Base-by-base conservation (phyloP, 177 flowering plant genomes). In the Vitis hybrid region DNA sequence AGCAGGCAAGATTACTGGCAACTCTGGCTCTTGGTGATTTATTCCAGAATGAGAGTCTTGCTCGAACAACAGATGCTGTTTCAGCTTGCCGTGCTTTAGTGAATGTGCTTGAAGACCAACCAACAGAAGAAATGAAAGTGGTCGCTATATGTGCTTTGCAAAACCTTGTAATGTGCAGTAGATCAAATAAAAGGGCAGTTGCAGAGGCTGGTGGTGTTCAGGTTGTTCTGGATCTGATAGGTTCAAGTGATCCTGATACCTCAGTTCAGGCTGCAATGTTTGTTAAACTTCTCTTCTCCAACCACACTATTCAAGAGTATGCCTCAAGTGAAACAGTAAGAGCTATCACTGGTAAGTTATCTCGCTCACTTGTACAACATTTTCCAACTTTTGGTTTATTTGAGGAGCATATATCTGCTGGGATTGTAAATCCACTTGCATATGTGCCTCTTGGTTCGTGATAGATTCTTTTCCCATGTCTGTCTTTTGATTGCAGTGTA, bases 191-290 rank as follows among this genome's bases (percentile, higher is more conserved):
- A 82, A 86, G 99, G 78, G 99, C 99, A 26, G 99, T 96, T 74
- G 99, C 99, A 19, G 99, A 96, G 79, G 97, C 99, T 62, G 97
- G 99, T 62, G 99, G 99, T 33, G 97, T 96, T 68, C 98, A 93
- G 78, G 97, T 94, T 76, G 89, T 96, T 64, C 81, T 93, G 74
- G 99, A 96, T 79, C 85, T 96, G 70, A 89, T 94, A 67, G 84
- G 94, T 68, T 84, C 97, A 48, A 89, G 97, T 78, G 97, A 92
- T 72, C 90, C 97, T 50, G 98, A 96, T 19, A 92, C 98, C 57
- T 90, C 98, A 56, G 83, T 92, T 75, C 99, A 94, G 83, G 99
- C 99, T 19, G 96, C 98, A 64, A 94, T 91, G 92, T 94, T 96
- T 78, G 62, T 96, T 56, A 96, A 94, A 63, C 94, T 94, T 77